phyloP scores from a whole-genome alignment of 1,284 basidiomycete species.

The Papiliotrema laurentii region DNA sequence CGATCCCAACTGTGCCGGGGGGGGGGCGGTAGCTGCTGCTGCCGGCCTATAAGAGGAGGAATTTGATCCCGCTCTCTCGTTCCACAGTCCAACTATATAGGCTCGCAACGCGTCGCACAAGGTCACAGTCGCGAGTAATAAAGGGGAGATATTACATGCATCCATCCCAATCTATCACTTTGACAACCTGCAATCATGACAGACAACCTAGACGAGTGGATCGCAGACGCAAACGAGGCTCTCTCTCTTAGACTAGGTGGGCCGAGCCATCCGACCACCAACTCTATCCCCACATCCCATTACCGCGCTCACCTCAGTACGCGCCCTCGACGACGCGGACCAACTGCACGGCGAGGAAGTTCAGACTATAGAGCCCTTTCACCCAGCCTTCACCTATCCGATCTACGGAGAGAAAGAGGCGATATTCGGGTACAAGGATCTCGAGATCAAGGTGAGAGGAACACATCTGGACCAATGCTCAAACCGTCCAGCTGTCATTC shows the following conservation, averaged over 20 bases:
- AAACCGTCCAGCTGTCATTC: conserved; percentile 62
- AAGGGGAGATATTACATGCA: too few relatives aligned
- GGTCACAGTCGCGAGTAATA: too few relatives aligned
- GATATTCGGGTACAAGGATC: conserved; percentile 86
- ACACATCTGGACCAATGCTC: neutral
- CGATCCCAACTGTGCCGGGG: too few relatives aligned
- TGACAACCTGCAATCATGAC: conserved; percentile 15
- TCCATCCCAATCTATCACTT: neutral
- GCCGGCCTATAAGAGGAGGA: neutral
- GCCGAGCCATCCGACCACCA: conserved; percentile 1
- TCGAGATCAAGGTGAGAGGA: conserved; percentile 67
- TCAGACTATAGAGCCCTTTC: conserved; percentile 59
- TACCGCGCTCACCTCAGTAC: too few relatives aligned
- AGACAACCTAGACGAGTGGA: conserved; percentile 39
- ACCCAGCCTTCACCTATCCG: conserved; percentile 84
- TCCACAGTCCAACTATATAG: neutral
- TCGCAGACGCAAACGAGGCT: conserved; percentile 66
- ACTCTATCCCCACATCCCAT: too few relatives aligned
- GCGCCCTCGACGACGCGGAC: conserved; percentile 48
- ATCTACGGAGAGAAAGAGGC: conserved; percentile 96
- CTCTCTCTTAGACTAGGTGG: conserved; percentile 66
- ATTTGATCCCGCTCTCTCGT: neutral
- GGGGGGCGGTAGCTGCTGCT: too few relatives aligned
- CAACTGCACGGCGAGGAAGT: conserved; percentile 57
- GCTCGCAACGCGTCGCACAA: too few relatives aligned